Evolutionary conservation across 2,329 filamentous ascomycete species (phyloP), one percentile per base, ranked within the genome.

Genomic region (Truncatella angustata): DNA sequence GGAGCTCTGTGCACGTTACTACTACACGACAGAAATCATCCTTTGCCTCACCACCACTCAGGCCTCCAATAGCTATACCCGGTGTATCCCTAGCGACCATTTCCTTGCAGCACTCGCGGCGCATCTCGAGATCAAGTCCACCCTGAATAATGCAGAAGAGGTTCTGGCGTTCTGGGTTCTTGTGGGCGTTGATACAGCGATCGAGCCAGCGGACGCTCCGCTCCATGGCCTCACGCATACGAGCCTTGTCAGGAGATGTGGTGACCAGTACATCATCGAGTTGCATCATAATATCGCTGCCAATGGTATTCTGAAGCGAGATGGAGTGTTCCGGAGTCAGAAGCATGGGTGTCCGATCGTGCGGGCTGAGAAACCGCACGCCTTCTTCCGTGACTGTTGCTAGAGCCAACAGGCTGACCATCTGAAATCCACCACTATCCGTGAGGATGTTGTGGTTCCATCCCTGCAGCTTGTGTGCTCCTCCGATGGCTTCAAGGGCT

Each of bases 241-340:
- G 87, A 18, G 77, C 86, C 51, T 83, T 77, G 70, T 99, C 94
- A 0, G 93, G 93, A 0, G 91, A 97, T 0, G 94, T 99, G 0
- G 94, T 97, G 26, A 91, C 93, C 48, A 99, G 88, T 12, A 99
- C 95, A 70, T 99, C 95, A 76, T 99, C 94, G 4, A 99, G 85
- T 72, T 99, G 95, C 95, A 99, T 99, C 60, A 97, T 97, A 62
- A 99, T 97, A 72, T 99, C 94, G 57, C 91, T 96, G 58, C 94
- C 94, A 64, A 99, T 99, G 50, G 88, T 93, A 71, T 99, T 97
- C 69, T 99, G 94, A 3, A 99, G 80, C 10, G 86, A 87, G 62
- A 99, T 97, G 1, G 94, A 97, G 74, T 97, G 93, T 70, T 99
- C 95, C 0, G 94, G 94, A 0, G 94, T 99, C 43, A 99, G 84